A percentile compares a stretch with the other conserved stretches of the same genome.
Conservation (phyloP, 2,329 filamentous ascomycete species). For the Gnomoniopsis smithogilvyi region DNA sequence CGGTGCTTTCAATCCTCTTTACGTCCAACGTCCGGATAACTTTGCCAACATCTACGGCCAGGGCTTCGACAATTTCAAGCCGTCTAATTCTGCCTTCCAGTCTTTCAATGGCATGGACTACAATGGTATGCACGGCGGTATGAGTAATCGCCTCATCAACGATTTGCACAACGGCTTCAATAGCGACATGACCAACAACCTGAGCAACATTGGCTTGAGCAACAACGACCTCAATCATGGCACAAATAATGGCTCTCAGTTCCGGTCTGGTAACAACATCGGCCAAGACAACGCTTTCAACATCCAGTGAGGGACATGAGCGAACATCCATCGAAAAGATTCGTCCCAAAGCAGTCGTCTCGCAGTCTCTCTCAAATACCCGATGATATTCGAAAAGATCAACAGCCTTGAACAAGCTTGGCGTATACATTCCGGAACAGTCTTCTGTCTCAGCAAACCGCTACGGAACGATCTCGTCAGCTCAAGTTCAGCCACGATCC, state of each 20-base stretch:
- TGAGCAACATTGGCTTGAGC: background rate
- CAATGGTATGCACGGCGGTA: background rate
- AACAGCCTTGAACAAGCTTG: background rate
- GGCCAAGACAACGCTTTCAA: slow-evolving; percentile 5
- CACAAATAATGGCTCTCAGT: slow-evolving; percentile 5
- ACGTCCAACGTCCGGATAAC: slow-evolving; percentile 27
- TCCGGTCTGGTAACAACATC: slow-evolving; percentile 5
- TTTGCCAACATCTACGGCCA: slow-evolving; percentile 13
- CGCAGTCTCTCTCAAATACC: background rate
- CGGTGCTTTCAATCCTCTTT: slow-evolving; percentile 32
- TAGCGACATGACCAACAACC: background rate
- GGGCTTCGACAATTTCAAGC: slow-evolving; percentile 7
- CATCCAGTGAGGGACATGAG: background rate
- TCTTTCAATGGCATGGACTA: slow-evolving; percentile 1
- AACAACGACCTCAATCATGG: background rate
- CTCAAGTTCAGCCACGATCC: background rate
- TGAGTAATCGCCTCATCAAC: background rate
- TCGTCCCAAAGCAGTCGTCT: background rate
- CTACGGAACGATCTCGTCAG: background rate
- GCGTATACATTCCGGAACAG: background rate
- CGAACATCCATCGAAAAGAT: background rate
- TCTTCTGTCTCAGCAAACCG: background rate
- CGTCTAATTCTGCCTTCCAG: slow-evolving; percentile 3
- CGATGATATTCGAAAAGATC: background rate
- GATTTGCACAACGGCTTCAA: slow-evolving; percentile 1